phyloP scores from a whole-genome alignment of 805 yeast species.

The Myxozyma vanderwaltii region DNA sequence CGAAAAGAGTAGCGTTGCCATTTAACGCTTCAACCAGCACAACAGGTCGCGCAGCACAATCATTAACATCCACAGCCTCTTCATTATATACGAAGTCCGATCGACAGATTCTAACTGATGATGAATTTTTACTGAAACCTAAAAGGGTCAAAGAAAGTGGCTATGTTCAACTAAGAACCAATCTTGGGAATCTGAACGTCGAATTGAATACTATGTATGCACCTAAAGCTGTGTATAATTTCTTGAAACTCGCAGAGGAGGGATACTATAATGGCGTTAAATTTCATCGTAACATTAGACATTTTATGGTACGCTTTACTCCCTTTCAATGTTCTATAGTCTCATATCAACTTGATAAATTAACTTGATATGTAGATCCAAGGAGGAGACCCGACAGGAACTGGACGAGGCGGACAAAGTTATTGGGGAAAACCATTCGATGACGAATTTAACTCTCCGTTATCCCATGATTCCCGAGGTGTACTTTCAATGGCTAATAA shows the following conservation, averaged over 20 bases:
- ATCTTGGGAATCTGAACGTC: conserved; percentile 48
- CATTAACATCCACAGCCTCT: conserved; percentile 41
- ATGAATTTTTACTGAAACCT: conserved; percentile 38
- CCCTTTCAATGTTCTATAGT: background rate
- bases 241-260: conserved; percentile 52
- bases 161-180: conserved; percentile 39
- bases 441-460: conserved; percentile 57
- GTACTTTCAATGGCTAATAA: conserved; percentile 88
- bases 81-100: conserved; percentile 38
- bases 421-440: conserved; percentile 38
- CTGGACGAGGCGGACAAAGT: conserved; percentile 41
- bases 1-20: background rate
- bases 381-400: conserved; percentile 45
- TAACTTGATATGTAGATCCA: conserved; percentile 33
- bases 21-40: conserved; percentile 34
- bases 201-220: conserved; percentile 71
- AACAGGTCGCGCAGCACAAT: conserved; percentile 38
- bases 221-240: conserved; percentile 52
- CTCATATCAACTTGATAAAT: background rate
- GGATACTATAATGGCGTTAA: conserved; percentile 41
- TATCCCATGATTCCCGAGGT: conserved; percentile 77
- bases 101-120: conserved; percentile 34
- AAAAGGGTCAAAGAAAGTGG: conserved; percentile 38
- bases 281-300: conserved; percentile 42
- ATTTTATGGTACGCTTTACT: conserved; percentile 39